Base-by-base conservation (phyloP, 805 yeast species). In the Trichomonascus vanleenenianus region DNA sequence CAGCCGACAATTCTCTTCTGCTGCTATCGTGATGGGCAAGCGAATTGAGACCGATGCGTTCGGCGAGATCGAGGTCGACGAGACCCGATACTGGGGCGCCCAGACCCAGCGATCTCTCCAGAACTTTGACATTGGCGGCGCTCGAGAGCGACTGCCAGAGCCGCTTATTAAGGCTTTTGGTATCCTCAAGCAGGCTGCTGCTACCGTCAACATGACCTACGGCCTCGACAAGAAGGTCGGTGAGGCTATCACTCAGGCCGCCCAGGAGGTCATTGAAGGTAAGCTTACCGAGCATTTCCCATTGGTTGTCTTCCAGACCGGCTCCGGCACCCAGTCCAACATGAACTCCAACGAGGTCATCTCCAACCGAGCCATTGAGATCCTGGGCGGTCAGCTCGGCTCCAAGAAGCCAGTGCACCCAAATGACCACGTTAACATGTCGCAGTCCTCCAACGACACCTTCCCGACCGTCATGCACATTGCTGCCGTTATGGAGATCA, bases 381-480 rank as follows among this genome's bases (percentile, higher is more conserved):
- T 93, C 44, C 76, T 93, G 55, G 97, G 97, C 52, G 98, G 97
- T 50, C 76, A 74, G 61, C 70, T 83, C 61, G 98, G 98, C 50
- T 82, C 96, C 51, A 93, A 93, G 74, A 75, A 70, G 52, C 96
- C 96, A 30, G 96, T 93, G 46, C 98, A 93, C 70, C 98, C 98
- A 55, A 93, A 93, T 71, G 97, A 93, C 69, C 97, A 93, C 71
- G 94, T 89, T 60, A 93, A 93, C 76, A 89, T 87, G 86, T 85
- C 96, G 15, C 97, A 93, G 72, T 86, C 96, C n/a, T 87, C 96
- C 40, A 93, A 93, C 67, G 98, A 93, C 71, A 93, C 97, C 45
- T 93, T 93, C 85, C 98, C 98, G 56, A 89, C 98, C 32, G 98
- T 91, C 46, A 93, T 93, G 98, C 98, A 93, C 73, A 91, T 93